A percentile compares a stretch with the other conserved stretches of the same genome.
phyloP scores from a whole-genome alignment of 2,329 filamentous ascomycete genomes.

The Trichophyton mentagrophytes region DNA sequence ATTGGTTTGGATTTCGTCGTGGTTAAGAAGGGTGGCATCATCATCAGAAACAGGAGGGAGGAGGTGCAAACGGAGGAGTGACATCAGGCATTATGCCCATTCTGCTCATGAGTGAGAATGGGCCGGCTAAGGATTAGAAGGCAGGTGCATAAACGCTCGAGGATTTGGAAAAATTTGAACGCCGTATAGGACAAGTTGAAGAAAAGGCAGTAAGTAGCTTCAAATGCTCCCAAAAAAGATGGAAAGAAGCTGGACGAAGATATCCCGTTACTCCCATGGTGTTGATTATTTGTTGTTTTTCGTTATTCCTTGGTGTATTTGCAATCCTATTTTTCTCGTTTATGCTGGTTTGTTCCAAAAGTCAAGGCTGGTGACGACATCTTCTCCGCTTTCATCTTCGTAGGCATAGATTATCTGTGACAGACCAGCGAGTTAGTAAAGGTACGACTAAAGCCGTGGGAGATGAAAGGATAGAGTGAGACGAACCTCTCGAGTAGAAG shows the following conservation, averaged over 20 bases:
- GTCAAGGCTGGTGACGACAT: slow-evolving; percentile 87
- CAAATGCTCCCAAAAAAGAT: slow-evolving; percentile 1
- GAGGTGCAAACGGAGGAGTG: background rate
- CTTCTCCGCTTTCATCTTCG: slow-evolving; percentile 86
- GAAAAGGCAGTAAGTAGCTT: background rate
- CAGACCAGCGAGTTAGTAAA: slow-evolving; percentile 2
- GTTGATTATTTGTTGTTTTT: background rate
- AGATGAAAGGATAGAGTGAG: background rate
- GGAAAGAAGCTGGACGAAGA: background rate
- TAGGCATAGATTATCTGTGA: slow-evolving; percentile 88
- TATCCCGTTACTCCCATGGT: background rate
- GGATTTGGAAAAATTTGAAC: background rate
- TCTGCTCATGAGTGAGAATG: background rate
- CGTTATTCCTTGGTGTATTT: background rate
- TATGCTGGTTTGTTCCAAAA: slow-evolving; percentile 61
- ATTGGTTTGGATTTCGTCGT: background rate
- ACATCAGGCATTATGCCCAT: background rate
- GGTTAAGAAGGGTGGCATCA: background rate
- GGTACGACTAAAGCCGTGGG: background rate
- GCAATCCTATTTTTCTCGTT: slow-evolving; percentile 4
- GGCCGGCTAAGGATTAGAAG: background rate
- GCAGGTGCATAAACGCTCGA: slow-evolving; percentile 2
- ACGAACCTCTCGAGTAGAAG: slow-evolving; percentile 85
- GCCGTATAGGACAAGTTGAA: background rate
- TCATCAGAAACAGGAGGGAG: background rate